Conservation (phyloP, 2,329 filamentous ascomycete species). For the Dothideomycetes sp. region DNA sequence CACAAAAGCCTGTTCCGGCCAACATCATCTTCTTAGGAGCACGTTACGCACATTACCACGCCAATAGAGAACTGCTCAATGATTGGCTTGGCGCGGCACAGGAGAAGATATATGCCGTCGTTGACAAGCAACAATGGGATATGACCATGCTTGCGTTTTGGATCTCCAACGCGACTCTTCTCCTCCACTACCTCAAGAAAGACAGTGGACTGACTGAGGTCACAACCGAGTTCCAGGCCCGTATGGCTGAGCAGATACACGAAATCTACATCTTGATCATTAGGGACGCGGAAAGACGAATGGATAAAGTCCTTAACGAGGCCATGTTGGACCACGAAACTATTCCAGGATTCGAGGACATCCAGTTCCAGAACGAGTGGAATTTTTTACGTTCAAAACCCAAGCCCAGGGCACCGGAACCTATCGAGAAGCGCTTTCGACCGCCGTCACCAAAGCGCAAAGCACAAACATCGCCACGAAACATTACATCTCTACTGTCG, state of each 20-base stretch:
- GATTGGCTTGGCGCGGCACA: slow-evolving; percentile 76
- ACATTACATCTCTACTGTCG: slow-evolving; percentile 88
- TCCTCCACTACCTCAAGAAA: slow-evolving; percentile 96
- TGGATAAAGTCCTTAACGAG: slow-evolving; percentile 88
- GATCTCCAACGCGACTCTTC: slow-evolving; percentile 91
- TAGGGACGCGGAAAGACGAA: slow-evolving; percentile 82
- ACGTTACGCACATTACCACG: slow-evolving; percentile 92
- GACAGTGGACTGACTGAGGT: slow-evolving; percentile 70
- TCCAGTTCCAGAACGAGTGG: slow-evolving; percentile 97
- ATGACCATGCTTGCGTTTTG: slow-evolving; percentile 99
- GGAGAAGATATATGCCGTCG: slow-evolving; percentile 92
- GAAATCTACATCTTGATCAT: slow-evolving; percentile 98
- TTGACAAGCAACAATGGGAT: slow-evolving; percentile 95
- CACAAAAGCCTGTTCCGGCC: slow-evolving; percentile 95
- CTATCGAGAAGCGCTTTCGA: slow-evolving; percentile 78
- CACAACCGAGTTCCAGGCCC: slow-evolving; percentile 81
- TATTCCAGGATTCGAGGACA: slow-evolving; percentile 92
- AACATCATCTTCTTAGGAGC: slow-evolving; percentile 96
- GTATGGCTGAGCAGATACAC: slow-evolving; percentile 88
- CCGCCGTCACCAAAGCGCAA: slow-evolving; percentile 88
- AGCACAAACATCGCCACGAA: slow-evolving; percentile 84
- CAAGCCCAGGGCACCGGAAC: slow-evolving; percentile 74
- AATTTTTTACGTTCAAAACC: slow-evolving; percentile 89
- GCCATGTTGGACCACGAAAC: slow-evolving; percentile 98
- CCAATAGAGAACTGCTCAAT: slow-evolving; percentile 71